phyloP scores from a whole-genome alignment of 2,329 filamentous ascomycete genomes.

The Aureobasidium sp. region DNA sequence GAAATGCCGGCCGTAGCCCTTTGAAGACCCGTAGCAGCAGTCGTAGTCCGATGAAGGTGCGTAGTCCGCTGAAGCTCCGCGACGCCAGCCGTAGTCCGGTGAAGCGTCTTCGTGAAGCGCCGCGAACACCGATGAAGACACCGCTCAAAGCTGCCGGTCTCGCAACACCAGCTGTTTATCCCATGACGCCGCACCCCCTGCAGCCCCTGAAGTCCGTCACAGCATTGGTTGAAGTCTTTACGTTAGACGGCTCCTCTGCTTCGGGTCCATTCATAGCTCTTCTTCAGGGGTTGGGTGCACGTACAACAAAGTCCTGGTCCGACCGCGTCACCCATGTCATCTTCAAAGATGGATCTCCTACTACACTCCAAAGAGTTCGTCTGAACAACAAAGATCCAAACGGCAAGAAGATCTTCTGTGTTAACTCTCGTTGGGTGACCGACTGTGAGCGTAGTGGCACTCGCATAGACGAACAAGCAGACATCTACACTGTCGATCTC shows the following conservation, averaged over 20 bases:
- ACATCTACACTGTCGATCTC: conserved; percentile 29
- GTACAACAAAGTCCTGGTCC: conserved; percentile 29
- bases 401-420: conserved; percentile 27
- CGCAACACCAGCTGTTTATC: conserved; percentile 23
- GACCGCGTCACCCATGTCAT: conserved; percentile 32
- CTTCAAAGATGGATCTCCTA: conserved; percentile 33
- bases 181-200: conserved; percentile 31
- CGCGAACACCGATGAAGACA: conserved; percentile 18
- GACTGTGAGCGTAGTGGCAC: conserved; percentile 28
- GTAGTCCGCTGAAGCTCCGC: not conserved
- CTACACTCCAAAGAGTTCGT: conserved; percentile 27
- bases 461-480: conserved; percentile 26
- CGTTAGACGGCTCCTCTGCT: conserved; percentile 29
- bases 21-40: not conserved
- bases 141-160: conserved; percentile 25
- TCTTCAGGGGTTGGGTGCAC: conserved; percentile 30
- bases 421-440: conserved; percentile 32
- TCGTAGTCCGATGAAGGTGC: not conserved
- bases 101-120: conserved; percentile 21
- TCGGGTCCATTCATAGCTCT: conserved; percentile 29
- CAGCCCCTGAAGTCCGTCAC: conserved; percentile 28
- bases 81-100: conserved; percentile 19
- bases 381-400: conserved; percentile 26
- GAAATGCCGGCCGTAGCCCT: not conserved
- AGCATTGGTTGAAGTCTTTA: conserved; percentile 31